Base-by-base conservation (phyloP, 768 basidiomycete species). In the Xerocomus brunneocitrinus region DNA sequence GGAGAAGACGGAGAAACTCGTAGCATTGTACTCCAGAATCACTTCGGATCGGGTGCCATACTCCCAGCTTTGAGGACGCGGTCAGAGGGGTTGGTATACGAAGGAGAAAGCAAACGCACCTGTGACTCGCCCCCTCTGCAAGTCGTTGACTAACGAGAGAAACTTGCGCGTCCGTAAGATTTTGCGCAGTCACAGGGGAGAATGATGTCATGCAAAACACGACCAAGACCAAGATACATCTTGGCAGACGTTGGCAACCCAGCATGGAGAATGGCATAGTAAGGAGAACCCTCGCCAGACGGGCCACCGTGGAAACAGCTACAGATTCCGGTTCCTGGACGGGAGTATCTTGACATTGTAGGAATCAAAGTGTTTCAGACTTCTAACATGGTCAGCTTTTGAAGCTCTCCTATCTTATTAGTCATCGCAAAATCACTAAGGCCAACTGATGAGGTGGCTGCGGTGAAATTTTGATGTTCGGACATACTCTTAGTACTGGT, bases 11-110 rank as follows among this genome's bases (percentile, higher is more conserved):
- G 80, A 76, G 61, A 74, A 76, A 4, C 64, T 54, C 5, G 79
- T 70, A 4, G 74, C 68, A 42, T 79, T 71, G 57, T 73, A 72
- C 56, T 83, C 82, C 49, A 77, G 67, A 41, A 83, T 71, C 8
- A 79, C 78, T 57, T 82, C 66, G 1, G 78, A 72, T 13, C 74
- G 75, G 0, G 74, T 78, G 36, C 81, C 81, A 48, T 77, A 71
- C 52, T 81, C 80, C 81, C 81, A 83, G 48, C 80, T 81, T 43
- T 16, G 46, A 28, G 22, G 14, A 31, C 22, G 28, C 46, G 13
- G 6, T 52, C 24, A 58, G 24, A 31, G 5, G 7, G 5, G 8
- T 8, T 30, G 13, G 12, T 10, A 32, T 7, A 25, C 10, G 7
- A 8, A 14, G 30, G 31, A 4, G 19, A 2, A 19, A 53, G 22